Base-by-base conservation (phyloP, 805 yeast species). In the Kazachstania martiniae region DNA sequence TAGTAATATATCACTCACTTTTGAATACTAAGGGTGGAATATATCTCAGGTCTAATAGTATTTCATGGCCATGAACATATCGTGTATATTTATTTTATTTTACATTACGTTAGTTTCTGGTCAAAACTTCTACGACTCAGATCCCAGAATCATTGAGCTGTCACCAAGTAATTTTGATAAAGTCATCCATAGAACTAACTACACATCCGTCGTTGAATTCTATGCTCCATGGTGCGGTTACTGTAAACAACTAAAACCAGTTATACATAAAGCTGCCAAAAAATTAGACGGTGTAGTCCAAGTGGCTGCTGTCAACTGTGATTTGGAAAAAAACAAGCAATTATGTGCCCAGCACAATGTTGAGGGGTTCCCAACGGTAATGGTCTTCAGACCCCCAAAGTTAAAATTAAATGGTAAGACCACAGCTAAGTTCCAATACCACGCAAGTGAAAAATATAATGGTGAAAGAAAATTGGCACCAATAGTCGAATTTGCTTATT, bases 211-310 rank as follows among this genome's bases (percentile, higher is more conserved):
- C 13, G 86, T 85, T 15, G 86, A 86, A 61, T 87, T 87, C 57
- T 87, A 80, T 56, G 96, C 97, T 4, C 95, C 96, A 24, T 87
- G 97, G 97, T 89, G 98, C 63, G 95, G 96, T 4, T 85, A 89
- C 57, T 89, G 98, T 59, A 69, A 76, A 46, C 68, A 74, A 36
- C 61, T 89, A 31, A 71, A 74, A 37, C 77, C 80, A 3, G 73
- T 72, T 2, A 79, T 66, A 55, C 61, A 64, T 30, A 77, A 77
- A 48, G 72, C 77, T 10, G 93, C 82, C 5, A 71, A 70, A 32
- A 54, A 60, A 18, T 61, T 82, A 5, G 68, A 70, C 18, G 72
- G 70, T 5, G 58, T 71, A 31, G 70, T 70, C 6, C 72, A 75
- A 40, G 75, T 85, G 13, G 95, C 75, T 9, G 80, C 94, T 27